Evolutionary conservation across 2,329 filamentous ascomycete species (phyloP), one percentile per base, ranked within the genome.

Genomic region (Pyrenochaeta sp.): DNA sequence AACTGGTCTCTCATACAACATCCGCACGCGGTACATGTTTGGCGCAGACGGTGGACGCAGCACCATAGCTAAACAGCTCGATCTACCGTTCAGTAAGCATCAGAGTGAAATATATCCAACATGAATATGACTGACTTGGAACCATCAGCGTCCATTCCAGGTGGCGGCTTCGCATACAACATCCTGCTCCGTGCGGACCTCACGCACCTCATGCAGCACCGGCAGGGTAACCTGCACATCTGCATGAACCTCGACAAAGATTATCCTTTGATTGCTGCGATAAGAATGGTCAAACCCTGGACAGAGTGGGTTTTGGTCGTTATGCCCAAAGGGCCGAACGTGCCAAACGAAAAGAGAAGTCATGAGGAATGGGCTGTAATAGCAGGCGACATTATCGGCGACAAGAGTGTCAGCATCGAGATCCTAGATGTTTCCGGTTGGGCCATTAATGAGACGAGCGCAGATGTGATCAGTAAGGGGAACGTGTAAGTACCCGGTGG

Each of bases 271-370:
- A 87, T 82, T 71, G 72, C 68, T 2, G 71, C 85, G 58, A 75
- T 81, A 2, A 77, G 86, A 20, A 87, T 88, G 85, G 84, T 88
- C 4, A 85, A 83, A 72, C 81, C 85, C 0, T 88, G 85, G 85
- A 66, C 82, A 58, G 83, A 88, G 73, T 89, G 85, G 85, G 49
- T 69, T 54, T 64, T 68, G 32, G 51, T 63, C 5, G 29, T 60
- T 18, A 47, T 63, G 15, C 60, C 60, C 0, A 61, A 60, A 17
- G 54, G 55, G 7, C 51, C 58, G 2, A 30, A 49, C 21, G 43
- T 36, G 2, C 41, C 47, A n/a, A 33, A 23, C 36, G 42, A 36
- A 11, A 39, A 47, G 12, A 39, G 40, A 14, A 63, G 32, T 40
- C 20, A 40, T 11, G 58, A 56, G 7, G 55, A 61, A 35, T 64